A percentile compares a stretch with the other conserved stretches of the same genome.
phyloP scores from a whole-genome alignment of 768 basidiomycete species.

The Rubroboletus satanas region DNA sequence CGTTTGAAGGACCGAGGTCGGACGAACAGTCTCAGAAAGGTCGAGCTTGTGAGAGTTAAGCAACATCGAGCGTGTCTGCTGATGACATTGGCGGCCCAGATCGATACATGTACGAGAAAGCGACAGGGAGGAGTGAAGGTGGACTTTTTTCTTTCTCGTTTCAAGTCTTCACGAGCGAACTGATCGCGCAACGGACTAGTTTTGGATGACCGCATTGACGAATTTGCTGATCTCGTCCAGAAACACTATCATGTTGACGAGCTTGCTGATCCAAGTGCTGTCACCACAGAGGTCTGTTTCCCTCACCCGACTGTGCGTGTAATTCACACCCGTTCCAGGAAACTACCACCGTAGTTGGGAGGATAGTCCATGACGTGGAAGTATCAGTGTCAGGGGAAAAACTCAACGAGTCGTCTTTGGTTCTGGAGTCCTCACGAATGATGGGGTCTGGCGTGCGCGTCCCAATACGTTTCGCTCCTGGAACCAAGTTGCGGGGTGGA shows the following conservation, averaged over 20 bases:
- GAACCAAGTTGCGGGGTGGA: conserved; percentile 62
- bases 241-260: conserved; percentile 68
- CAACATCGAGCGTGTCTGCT: not conserved
- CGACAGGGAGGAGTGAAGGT: conserved; percentile 82
- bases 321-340: conserved; percentile 39
- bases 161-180: not conserved
- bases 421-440: conserved; percentile 81
- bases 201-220: conserved; percentile 85
- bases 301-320: not conserved
- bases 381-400: conserved; percentile 52
- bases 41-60: conserved; percentile 51
- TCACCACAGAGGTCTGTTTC: conserved; percentile 43
- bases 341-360: conserved; percentile 65
- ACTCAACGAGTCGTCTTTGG: conserved; percentile 68
- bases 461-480: conserved; percentile 64
- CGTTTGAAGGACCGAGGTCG: conserved; percentile 28
- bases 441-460: conserved; percentile 63
- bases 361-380: conserved; percentile 70
- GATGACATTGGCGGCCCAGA: conserved; percentile 37
- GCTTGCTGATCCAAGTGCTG: conserved; percentile 68
- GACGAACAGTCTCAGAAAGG: conserved; percentile 36
- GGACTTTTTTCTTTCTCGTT: conserved; percentile 5
- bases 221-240: conserved; percentile 70
- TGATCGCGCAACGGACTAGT: conserved; percentile 37
- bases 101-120: conserved; percentile 94